A percentile compares a stretch with the other conserved stretches of the same genome.
Evolutionary conservation across 164 flowering plant species (phyloP).

Genomic region (grape (Vitis vinifera)): ASM3070453v1 NC_081813.1:3357501-3358000

Average conservation of each 20-base stretch:
- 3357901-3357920: too few species aligned
- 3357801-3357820: too few species aligned
- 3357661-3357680: background rate
- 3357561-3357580: background rate
- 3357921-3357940: too few species aligned
- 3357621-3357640: background rate
- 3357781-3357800: too few species aligned
- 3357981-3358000: too few species aligned
- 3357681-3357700: background rate
- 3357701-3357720: background rate
- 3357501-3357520: conserved; percentile 11
- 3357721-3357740: too few species aligned
- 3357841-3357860: background rate
- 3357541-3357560: background rate
- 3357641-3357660: background rate
- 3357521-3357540: conserved; percentile 11
- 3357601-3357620: background rate
- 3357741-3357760: too few species aligned
- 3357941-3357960: too few species aligned
- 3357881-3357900: too few species aligned
- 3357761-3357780: too few species aligned
- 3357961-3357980: too few species aligned
- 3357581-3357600: conserved; percentile 16
- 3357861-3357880: too few species aligned
- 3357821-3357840: background rate